Evolutionary conservation across 371 early-diverging fungal genomes (phyloP).

Genomic region (Capillidium heterosporum): DNA sequence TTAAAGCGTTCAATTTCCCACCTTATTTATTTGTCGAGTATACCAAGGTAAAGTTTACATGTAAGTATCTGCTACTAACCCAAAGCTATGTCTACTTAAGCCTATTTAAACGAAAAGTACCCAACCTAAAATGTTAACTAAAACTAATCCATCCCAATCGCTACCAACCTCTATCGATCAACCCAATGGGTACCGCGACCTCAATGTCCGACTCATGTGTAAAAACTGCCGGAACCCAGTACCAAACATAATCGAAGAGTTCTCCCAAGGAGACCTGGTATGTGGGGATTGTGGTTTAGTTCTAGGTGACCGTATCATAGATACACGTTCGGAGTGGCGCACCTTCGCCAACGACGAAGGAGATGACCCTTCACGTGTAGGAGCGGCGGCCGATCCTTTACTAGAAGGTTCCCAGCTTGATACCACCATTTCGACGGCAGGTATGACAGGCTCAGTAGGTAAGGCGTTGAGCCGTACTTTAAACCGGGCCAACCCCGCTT

Average conservation of each 20-base stretch:
- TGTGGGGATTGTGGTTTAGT: slow-evolving; percentile 97
- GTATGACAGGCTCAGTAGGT: slow-evolving; percentile 61
- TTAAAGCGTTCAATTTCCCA: no score
- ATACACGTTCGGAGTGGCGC: slow-evolving; percentile 98
- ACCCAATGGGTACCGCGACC: background rate
- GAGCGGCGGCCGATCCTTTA: slow-evolving; percentile 82
- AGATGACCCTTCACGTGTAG: slow-evolving; percentile 98
- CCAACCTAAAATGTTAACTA: no score
- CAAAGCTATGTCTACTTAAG: no score
- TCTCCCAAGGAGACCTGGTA: slow-evolving; percentile 76
- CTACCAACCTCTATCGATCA: no score
- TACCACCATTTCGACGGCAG: slow-evolving; percentile 68
- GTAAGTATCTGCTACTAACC: no score
- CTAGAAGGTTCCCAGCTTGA: slow-evolving; percentile 79
- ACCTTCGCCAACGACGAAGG: slow-evolving; percentile 93
- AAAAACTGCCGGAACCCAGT: slow-evolving; percentile 59
- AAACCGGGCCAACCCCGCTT: slow-evolving; percentile 41
- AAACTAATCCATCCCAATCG: no score
- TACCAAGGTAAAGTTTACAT: no score
- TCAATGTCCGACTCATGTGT: slow-evolving; percentile 20
- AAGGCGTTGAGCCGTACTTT: slow-evolving; percentile 56
- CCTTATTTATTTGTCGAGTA: no score
- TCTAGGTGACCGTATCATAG: slow-evolving; percentile 93
- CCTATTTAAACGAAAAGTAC: no score
- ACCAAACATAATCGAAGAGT: slow-evolving; percentile 97